phyloP scores from a whole-genome alignment of 306 rosid species.

The Prunus mume region DNA sequence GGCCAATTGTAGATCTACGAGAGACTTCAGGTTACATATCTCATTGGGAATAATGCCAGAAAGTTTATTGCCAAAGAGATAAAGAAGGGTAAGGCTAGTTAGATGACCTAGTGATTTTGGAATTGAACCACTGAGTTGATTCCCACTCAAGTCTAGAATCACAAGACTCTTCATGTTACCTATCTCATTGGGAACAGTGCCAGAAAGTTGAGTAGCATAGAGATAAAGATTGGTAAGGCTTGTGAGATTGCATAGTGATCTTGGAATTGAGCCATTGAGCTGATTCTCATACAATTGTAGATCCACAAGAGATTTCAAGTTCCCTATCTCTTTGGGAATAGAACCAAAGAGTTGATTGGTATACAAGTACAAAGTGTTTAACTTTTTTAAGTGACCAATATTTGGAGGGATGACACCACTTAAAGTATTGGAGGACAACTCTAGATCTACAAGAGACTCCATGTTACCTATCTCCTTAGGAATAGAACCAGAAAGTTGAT shows the following conservation, averaged over 20 bases:
- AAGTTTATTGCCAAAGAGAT: not conserved
- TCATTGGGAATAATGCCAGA: not conserved
- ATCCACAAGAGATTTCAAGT: not conserved
- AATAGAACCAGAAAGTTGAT: not conserved
- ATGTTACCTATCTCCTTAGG: no score
- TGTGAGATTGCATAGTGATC: not conserved
- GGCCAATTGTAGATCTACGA: no score
- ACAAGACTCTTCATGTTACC: no score
- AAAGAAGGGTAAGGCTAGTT: not conserved
- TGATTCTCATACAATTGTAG: not conserved
- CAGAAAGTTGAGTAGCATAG: not conserved
- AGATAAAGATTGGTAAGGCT: not conserved
- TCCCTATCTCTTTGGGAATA: slow-evolving; percentile 9
- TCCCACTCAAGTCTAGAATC: no score
- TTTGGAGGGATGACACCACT: not conserved
- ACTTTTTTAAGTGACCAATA: not conserved
- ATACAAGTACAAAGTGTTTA: slow-evolving; percentile 3
- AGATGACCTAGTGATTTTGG: no score
- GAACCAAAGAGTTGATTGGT: slow-evolving; percentile 20
- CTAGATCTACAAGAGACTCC: no score
- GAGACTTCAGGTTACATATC: no score
- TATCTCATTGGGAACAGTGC: not conserved
- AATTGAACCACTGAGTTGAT: slow-evolving; percentile 4
- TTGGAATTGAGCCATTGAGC: slow-evolving; percentile 16
- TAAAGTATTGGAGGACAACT: no score